A percentile compares a stretch with the other conserved stretches of the same genome.
phyloP scores from a whole-genome alignment of 345 rosid species.

The Carallia pectinifolia region DNA sequence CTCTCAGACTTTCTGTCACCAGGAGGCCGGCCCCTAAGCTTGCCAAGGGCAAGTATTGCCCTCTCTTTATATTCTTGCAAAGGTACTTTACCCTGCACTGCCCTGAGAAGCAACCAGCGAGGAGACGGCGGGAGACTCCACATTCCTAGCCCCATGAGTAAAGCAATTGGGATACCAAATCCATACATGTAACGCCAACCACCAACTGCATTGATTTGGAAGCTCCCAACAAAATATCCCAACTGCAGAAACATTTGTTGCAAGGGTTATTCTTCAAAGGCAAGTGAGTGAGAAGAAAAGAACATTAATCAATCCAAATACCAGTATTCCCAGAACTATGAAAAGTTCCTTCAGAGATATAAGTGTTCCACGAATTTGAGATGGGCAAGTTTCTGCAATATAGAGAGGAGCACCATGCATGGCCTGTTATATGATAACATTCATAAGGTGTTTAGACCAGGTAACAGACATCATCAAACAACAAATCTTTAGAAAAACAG shows the following conservation, averaged over 20 bases:
- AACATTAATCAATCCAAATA: constrained; percentile 22
- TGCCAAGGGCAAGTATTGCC: constrained; percentile 73
- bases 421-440: constrained; percentile 51
- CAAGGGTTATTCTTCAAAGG: constrained; percentile 3
- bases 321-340: constrained; percentile 94
- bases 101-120: constrained; percentile 96
- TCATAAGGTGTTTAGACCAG: constrained; percentile 1
- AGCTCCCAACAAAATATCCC: constrained; percentile 89
- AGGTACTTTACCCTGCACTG: constrained; percentile 71
- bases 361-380: constrained; percentile 94
- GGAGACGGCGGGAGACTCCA: constrained; percentile 97
- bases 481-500: constrained; percentile 4
- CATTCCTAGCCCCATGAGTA: constrained; percentile 83
- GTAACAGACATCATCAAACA: neutral
- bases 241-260: constrained; percentile 40
- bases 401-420: constrained; percentile 99
- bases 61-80: constrained; percentile 72
- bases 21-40: constrained; percentile 70
- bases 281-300: constrained; percentile 4
- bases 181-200: constrained; percentile 99
- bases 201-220: constrained; percentile 70
- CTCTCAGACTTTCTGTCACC: constrained; percentile 70
- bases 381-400: constrained; percentile 96
- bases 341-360: constrained; percentile 89
- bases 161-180: constrained; percentile 59